Evolutionary conservation across 176 grass and related monocot genomes (phyloP), one percentile per base, ranked within the genome.

Genomic region (maize (Zea mays)): DNA sequence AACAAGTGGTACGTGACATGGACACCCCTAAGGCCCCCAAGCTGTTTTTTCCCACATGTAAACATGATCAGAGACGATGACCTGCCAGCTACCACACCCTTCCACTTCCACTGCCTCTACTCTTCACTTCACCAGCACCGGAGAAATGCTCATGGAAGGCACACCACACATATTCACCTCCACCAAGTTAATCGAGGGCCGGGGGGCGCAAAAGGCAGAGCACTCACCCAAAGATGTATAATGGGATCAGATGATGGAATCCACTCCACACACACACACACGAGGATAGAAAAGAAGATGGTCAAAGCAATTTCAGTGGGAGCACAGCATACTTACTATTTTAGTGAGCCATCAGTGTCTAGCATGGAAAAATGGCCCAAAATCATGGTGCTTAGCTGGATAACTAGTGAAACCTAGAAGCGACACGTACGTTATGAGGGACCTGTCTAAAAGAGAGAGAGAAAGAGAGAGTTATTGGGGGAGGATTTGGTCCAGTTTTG

Each of bases 181-280:
- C 37, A 75, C 20, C 27, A 39, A 84, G 36, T 57, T 84, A 65
- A 80, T 20, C 48, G 38, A 5, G 7, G 38, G 3, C 9, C 5
- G 27, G 27, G 27, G 27, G 27, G 27, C 27, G 27, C 27, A 81
- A 85, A 84, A 64, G 76, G 9, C 13, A 63, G 71, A 80, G 48
- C 82, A 88, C 71, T 85, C 47, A 73, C 72, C 38, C 27, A 19
- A 9, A 56, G 37, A 21, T 72, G 39, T 43, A 21, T 76, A 80
- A 85, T 85, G 82, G 69, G 78, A 62, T 60, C 77, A 66, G 77
- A 85, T 81, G 56, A 84, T 66, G 77, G 75, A 71, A 66, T 85
- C 76, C 71, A 84, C 77, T 17, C 38, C 38, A 39, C 38, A 39
- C 38, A 39, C 38, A 39, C 40, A 41, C 40, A 83, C 7, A 43